These are phyloP conservation scores for Globisporangium canariense DNA, from an alignment of 352 stramenopile species.

Conservation along the genomic window DNA sequence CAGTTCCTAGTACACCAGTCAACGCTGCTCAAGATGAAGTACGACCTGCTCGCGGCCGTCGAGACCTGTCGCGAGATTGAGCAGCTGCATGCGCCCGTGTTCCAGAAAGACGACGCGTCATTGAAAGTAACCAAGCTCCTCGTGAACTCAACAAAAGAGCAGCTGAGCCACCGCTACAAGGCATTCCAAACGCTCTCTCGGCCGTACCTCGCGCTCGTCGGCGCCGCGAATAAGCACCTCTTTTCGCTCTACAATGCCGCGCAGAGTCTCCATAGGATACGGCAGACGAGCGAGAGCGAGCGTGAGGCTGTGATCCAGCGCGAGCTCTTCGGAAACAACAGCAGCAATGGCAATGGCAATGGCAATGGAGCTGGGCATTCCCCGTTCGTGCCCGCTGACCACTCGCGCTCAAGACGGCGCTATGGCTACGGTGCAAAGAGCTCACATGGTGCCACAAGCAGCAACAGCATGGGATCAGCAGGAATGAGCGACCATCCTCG, in stretches of 20 bases:
- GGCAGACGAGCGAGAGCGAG: background rate
- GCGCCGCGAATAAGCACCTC: conserved; percentile 26
- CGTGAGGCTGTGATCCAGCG: background rate
- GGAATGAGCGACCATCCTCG: background rate
- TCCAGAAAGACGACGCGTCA: background rate
- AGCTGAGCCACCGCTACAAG: conserved; percentile 15
- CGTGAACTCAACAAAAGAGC: conserved; percentile 20
- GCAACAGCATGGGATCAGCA: background rate
- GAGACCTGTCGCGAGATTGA: conserved; percentile 14
- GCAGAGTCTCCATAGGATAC: conserved; percentile 16
- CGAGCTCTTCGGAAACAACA: background rate
- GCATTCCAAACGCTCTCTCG: conserved; percentile 17
- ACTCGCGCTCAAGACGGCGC: background rate
- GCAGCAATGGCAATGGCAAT: background rate
- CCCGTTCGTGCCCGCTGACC: background rate
- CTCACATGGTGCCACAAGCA: background rate
- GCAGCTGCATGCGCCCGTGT: conserved; percentile 12
- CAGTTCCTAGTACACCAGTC: conserved; percentile 33
- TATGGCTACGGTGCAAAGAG: background rate
- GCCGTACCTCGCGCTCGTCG: conserved; percentile 20
- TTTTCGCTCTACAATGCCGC: conserved; percentile 31
- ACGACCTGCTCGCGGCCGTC: conserved; percentile 21
- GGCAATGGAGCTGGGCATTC: background rate
- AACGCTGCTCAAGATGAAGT: conserved; percentile 30
- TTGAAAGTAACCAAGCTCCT: conserved; percentile 15